These are phyloP conservation scores for Colletotrichum scovillei DNA, from an alignment of 2,329 filamentous ascomycete genomes.

Conservation along the genomic window DNA sequence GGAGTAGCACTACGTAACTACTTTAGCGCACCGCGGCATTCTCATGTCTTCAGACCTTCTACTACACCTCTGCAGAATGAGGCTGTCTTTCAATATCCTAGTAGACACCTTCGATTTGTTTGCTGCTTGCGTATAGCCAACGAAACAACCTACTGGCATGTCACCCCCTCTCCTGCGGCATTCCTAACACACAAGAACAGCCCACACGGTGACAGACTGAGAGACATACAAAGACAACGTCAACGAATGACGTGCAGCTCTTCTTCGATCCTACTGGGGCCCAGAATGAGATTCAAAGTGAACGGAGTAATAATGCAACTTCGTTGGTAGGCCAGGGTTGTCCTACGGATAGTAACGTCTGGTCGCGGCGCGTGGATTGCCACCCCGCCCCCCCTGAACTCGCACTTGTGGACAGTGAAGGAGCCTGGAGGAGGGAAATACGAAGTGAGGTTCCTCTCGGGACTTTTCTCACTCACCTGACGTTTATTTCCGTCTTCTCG, in stretches of 20 bases:
- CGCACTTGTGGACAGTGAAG: neutral
- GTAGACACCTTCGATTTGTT: neutral
- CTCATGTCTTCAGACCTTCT: neutral
- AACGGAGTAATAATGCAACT: neutral
- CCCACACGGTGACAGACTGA: neutral
- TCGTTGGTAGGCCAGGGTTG: neutral
- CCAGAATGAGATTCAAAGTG: neutral
- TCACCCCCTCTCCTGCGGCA: neutral
- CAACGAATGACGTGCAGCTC: neutral
- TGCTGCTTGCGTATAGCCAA: neutral
- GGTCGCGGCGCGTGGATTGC: neutral
- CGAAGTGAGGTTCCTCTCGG: neutral
- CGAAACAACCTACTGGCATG: neutral
- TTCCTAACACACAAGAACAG: neutral
- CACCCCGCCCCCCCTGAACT: neutral
- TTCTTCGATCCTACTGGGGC: neutral
- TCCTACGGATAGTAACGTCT: neutral
- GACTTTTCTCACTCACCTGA: neutral
- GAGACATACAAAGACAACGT: neutral
- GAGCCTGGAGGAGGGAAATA: neutral
- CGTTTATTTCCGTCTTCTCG: neutral
- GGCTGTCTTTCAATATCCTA: neutral
- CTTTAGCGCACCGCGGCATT: neutral
- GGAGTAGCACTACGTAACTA: neutral
- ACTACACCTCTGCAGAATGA: neutral